Conservation (phyloP, 2,329 filamentous ascomycete genomes). For the Ophiostoma piceae region DNA sequence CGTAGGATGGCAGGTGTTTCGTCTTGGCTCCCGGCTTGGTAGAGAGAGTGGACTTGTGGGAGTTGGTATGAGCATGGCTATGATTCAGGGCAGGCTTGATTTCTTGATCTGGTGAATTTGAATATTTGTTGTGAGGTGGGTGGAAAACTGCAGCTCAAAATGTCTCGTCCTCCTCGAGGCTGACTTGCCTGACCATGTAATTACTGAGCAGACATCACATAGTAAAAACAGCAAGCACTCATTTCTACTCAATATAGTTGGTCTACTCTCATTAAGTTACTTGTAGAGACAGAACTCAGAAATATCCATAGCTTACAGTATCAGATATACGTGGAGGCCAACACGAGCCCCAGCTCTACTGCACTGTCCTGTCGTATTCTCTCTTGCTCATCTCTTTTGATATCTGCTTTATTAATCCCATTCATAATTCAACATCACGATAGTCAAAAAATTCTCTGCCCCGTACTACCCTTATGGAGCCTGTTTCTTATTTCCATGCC, state of each 20-base stretch:
- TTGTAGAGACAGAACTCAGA: not conserved
- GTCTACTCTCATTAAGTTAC: too few relatives aligned
- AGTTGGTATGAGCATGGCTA: not conserved
- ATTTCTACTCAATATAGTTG: too few relatives aligned
- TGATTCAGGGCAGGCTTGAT: not conserved
- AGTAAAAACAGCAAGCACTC: too few relatives aligned
- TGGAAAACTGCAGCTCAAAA: not conserved
- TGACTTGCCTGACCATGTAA: too few relatives aligned
- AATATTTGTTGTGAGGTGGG: not conserved
- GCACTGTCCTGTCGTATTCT: not conserved
- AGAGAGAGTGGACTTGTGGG: not conserved
- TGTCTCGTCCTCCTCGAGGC: slow-evolving; percentile 1
- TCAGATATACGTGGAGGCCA: not conserved
- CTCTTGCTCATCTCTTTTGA: not conserved
- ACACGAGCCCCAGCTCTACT: not conserved
- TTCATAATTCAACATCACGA: not conserved
- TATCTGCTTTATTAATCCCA: not conserved
- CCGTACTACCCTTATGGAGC: not conserved
- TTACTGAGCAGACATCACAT: too few relatives aligned
- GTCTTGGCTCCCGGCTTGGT: slow-evolving; percentile 12
- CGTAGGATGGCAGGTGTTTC: not conserved
- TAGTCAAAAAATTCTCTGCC: not conserved
- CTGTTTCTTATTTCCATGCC: slow-evolving; percentile 12
- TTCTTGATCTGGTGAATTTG: not conserved
- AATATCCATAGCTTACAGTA: not conserved